These are phyloP conservation scores for Panus rudis DNA, from an alignment of 768 basidiomycete species.

Conservation along the genomic window DNA sequence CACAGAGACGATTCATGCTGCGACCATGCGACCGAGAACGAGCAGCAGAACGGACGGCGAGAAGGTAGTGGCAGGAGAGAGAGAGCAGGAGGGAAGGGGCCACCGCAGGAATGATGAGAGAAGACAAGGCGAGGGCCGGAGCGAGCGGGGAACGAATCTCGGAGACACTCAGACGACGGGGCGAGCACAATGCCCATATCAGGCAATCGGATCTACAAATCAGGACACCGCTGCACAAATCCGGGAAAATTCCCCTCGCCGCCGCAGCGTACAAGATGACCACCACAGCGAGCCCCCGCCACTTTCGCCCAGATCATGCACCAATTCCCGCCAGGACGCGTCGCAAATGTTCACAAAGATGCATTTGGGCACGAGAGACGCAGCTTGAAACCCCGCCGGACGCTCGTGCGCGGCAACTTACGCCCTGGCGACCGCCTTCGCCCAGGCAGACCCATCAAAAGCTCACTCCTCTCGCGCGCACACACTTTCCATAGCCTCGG, in stretches of 20 bases:
- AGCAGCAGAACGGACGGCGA: not conserved
- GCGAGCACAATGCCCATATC: slow-evolving; percentile 1
- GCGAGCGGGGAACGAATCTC: not conserved
- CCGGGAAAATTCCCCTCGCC: not conserved
- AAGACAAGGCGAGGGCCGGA: not conserved
- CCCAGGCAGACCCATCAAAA: too few species aligned
- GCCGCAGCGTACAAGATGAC: too few species aligned
- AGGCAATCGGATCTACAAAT: slow-evolving; percentile 8
- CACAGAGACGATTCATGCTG: slow-evolving; percentile 59
- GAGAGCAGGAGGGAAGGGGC: not conserved
- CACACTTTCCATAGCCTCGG: too few species aligned
- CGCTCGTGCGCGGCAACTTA: too few species aligned
- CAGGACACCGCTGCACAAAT: not conserved
- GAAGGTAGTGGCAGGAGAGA: not conserved
- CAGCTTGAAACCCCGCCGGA: too few species aligned
- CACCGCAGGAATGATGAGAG: not conserved
- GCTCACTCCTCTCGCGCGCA: too few species aligned
- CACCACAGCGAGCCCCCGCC: too few species aligned
- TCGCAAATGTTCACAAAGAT: too few species aligned
- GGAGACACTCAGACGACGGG: not conserved
- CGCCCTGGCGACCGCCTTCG: too few species aligned
- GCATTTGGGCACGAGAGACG: too few species aligned
- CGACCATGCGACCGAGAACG: not conserved
- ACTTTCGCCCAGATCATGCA: too few species aligned
- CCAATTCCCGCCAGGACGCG: too few species aligned